These are phyloP conservation scores for Purpureocillium takamizusanense DNA, from an alignment of 2,329 filamentous ascomycete species.

Conservation along the genomic window DNA sequence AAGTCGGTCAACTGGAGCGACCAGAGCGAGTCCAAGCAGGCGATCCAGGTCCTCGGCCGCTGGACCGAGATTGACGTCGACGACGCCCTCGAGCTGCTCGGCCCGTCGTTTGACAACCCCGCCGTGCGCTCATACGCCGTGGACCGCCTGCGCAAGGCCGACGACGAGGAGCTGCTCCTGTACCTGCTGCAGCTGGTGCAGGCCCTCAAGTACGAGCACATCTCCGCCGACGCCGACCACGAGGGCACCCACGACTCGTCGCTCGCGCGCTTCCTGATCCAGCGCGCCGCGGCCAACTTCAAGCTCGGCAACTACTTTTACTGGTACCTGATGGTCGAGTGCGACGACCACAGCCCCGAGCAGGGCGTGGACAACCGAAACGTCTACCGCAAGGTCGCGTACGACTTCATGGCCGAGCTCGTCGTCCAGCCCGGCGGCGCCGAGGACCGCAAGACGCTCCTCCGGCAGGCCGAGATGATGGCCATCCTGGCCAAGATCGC, in stretches of 20 bases:
- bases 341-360: conserved; percentile 72
- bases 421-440: conserved; percentile 61
- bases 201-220: conserved; percentile 86
- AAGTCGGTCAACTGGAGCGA: conserved; percentile 96
- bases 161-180: conserved; percentile 81
- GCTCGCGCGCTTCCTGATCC: conserved; percentile 80
- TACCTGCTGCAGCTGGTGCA: conserved; percentile 94
- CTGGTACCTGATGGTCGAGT: conserved; percentile 98
- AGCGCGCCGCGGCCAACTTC: conserved; percentile 79
- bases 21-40: conserved; percentile 74
- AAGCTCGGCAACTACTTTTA: conserved; percentile 90
- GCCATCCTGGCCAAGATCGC: conserved; percentile 82
- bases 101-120: conserved; percentile 82
- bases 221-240: conserved; percentile 45
- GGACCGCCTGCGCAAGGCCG: conserved; percentile 80
- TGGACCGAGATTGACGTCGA: conserved; percentile 98
- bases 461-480: conserved; percentile 83
- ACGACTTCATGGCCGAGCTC: conserved; percentile 88
- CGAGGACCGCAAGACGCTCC: conserved; percentile 65
- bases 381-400: conserved; percentile 87
- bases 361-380: conserved; percentile 68
- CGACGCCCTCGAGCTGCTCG: conserved; percentile 87
- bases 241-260: conserved; percentile 68
- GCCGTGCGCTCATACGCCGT: conserved; percentile 90
- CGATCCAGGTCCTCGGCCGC: conserved; percentile 78